Evolutionary conservation across 371 early-diverging fungal species (phyloP), one percentile per base, ranked within the genome.

Genomic region (Syncephalastrum sp.): DNA sequence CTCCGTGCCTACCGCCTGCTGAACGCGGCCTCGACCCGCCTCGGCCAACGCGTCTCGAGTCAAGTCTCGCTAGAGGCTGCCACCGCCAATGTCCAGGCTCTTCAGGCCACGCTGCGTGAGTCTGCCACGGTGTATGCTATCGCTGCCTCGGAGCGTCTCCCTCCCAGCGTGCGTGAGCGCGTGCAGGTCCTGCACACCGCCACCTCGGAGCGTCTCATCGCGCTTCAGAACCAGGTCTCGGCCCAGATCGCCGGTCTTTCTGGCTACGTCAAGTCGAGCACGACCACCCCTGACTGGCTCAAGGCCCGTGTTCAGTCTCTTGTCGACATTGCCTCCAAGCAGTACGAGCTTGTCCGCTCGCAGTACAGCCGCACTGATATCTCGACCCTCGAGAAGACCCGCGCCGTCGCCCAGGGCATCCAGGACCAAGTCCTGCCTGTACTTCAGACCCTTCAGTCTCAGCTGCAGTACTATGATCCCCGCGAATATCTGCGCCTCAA

Each of bases 341-440:
- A 82, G 41, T 64, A 79, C 41, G 68, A 55, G 3, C 56, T 63
- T 7, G 73, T 81, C 53, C 64, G 67, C 50, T 48, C 49, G 17
- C 77, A 84, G 55, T 61, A 75, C 17, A 62, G 57, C 53, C 75
- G 82, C 54, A 67, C 60, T 7, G 82, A 85, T 54, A 60, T 81
- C 43, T 60, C 70, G 19, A 61, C 73, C 14, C 42, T 69, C 47
- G 81, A 82, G 47, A 85, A 83, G 69, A 70, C 77, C 15, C 76
- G 72, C 54, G 74, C 72, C 48, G 68, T 84, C 17, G 56, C 77
- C 41, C 52, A 68, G 14, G 43, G 72, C 47, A 67, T 82, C 44
- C 79, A 81, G 43, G 60, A 72, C 23, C 78, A 84, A 57, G 61
- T 83, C 1, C 56, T 82, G 24, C 86, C 86, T 19, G 54, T 82